Base-by-base conservation (phyloP, 352 stramenopile species). In the Peronosclerospora sorghi region DNA sequence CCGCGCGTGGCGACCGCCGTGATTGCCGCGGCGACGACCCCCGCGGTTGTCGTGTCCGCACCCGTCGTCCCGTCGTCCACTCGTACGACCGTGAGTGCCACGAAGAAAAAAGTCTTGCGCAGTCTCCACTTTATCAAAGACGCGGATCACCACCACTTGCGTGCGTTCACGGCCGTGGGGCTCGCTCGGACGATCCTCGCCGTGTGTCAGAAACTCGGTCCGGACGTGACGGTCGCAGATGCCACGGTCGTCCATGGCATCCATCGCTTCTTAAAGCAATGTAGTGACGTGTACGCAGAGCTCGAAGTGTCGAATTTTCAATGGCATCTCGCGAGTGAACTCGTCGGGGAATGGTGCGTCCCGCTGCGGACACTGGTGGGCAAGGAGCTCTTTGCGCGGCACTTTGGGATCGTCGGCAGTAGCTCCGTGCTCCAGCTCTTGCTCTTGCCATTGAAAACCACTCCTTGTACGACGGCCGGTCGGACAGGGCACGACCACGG, bases 291-390 rank as follows among this genome's bases (percentile, higher is more conserved):
- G 8, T 88, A 88, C 44, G 65, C 72, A 1, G 68, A 84, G 45
- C 50, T 88, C 15, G 73, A 88, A 51, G 69, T 84, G 4, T 81
- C 71, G 2, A 79, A 88, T 42, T 86, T 83, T 53, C 76, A 88
- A 39, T 88, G 76, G 76, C 56, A 68, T 24, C 55, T 88, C 17
- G 76, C 76, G 3, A 86, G 71, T 36, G 76, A 88, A 36, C 58
- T 85, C 15, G 69, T 88, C 14, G 67, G 61, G 6, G 76, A 86
- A 41, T 56, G 86, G 38, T 86, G 73, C 32, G 55, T 73, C 2
- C 76, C 76, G 13, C 40, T 88, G 15, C 68, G 71, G 10, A 51
- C 45, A 0, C 38, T 88, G 24, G 38, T 88, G 2, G 76, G 76
- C 1, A 52, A 63, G 7, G 67, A 79, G 27, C 32, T 57, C 8